These are phyloP conservation scores for Gnomoniopsis sp. DNA, from an alignment of 2,329 filamentous ascomycete genomes.

Conservation along the genomic window DNA sequence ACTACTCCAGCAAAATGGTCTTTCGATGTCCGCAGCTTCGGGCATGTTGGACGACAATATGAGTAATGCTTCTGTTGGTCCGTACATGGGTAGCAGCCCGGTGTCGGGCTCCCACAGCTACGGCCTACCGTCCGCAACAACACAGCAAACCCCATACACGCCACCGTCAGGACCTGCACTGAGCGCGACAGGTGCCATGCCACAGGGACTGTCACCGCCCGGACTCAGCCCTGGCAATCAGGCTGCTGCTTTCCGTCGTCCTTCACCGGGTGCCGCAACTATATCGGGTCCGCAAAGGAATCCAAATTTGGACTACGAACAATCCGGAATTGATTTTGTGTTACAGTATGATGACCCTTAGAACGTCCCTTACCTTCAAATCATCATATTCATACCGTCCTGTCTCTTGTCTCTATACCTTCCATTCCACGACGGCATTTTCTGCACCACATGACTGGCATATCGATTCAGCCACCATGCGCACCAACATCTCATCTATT, in stretches of 20 bases:
- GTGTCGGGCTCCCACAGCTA: slow-evolving; percentile 54
- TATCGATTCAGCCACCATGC: not conserved
- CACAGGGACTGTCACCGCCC: slow-evolving; percentile 5
- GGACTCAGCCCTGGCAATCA: slow-evolving; percentile 19
- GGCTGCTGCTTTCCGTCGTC: slow-evolving; percentile 28
- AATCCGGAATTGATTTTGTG: slow-evolving; percentile 85
- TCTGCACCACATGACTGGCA: not conserved
- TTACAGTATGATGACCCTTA: slow-evolving; percentile 74
- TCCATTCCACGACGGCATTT: not conserved
- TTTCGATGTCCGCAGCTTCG: slow-evolving; percentile 29
- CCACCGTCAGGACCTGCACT: slow-evolving; percentile 34
- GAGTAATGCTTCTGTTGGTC: slow-evolving; percentile 43
- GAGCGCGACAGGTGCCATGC: slow-evolving; percentile 15
- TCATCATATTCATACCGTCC: slow-evolving; percentile 38
- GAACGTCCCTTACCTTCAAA: slow-evolving; percentile 65
- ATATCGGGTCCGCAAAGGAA: slow-evolving; percentile 31
- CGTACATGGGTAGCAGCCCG: slow-evolving; percentile 26
- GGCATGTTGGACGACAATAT: slow-evolving; percentile 38
- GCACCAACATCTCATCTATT: not conserved
- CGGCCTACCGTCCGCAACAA: slow-evolving; percentile 39
- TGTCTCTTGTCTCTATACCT: not conserved
- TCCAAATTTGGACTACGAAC: slow-evolving; percentile 65
- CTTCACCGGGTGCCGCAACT: slow-evolving; percentile 24
- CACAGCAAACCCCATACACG: slow-evolving; percentile 40
- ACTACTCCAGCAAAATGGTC: slow-evolving; percentile 51